Evolutionary conservation across 2,329 filamentous ascomycete genomes (phyloP).

Genomic region (Annulohypoxylon truncatum): DNA sequence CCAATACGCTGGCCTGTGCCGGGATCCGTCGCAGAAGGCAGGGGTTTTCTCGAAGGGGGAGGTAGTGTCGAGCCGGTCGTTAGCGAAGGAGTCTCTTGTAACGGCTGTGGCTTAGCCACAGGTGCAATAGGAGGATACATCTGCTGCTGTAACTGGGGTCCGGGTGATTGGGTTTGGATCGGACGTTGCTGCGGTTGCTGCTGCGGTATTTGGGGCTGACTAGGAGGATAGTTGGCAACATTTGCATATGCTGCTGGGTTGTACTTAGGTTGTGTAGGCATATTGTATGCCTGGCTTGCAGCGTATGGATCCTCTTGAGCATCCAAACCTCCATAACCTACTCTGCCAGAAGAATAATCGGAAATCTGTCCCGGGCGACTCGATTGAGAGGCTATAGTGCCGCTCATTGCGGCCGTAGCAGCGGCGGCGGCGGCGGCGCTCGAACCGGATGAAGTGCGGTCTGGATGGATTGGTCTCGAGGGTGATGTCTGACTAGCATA

Average conservation of each 20-base stretch:
- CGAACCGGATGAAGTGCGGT: conserved; percentile 65
- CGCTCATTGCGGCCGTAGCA: conserved; percentile 68
- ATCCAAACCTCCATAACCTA: conserved; percentile 47
- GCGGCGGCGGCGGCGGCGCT: conserved; percentile 68
- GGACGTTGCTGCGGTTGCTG: conserved; percentile 55
- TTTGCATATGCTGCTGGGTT: conserved; percentile 82
- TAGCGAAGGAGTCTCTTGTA: conserved; percentile 54
- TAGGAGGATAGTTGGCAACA: conserved; percentile 63
- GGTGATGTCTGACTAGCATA: conserved; percentile 66
- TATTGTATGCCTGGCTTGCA: conserved; percentile 44
- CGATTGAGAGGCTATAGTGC: conserved; percentile 54
- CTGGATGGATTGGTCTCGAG: conserved; percentile 62
- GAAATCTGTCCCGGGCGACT: conserved; percentile 43
- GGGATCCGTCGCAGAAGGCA: conserved; percentile 76
- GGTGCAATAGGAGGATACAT: conserved; percentile 50
- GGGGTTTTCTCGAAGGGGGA: conserved; percentile 64
- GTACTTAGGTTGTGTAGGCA: conserved; percentile 70
- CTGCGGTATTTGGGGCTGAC: conserved; percentile 55
- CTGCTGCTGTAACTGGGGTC: conserved; percentile 48
- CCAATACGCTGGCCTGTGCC: conserved; percentile 89
- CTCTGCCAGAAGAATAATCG: conserved; percentile 52
- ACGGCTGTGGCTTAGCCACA: conserved; percentile 55
- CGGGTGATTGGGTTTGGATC: conserved; percentile 47
- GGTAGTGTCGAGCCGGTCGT: conserved; percentile 50
- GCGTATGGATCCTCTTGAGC: conserved; percentile 49